These are phyloP conservation scores for Mycogone perniciosa DNA, from an alignment of 2,329 filamentous ascomycete species.

Conservation along the genomic window DNA sequence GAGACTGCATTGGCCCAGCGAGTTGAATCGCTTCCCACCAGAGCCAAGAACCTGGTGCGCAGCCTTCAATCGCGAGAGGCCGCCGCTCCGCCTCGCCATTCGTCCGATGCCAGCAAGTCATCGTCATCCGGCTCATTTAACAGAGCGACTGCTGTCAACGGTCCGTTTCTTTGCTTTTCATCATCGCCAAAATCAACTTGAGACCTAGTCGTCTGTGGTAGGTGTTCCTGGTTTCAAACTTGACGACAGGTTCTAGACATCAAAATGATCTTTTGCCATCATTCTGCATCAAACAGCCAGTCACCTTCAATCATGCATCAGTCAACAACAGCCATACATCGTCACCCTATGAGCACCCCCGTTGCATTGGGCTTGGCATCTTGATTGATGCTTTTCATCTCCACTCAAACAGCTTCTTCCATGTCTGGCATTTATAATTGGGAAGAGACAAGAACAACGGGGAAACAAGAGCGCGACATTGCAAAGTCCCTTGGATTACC, in stretches of 20 bases:
- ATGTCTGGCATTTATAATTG: too few relatives aligned
- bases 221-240: background rate
- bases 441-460: too few relatives aligned
- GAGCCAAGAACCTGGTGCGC: background rate
- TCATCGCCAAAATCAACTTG: background rate
- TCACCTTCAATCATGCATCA: too few relatives aligned
- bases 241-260: background rate
- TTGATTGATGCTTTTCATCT: too few relatives aligned
- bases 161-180: background rate
- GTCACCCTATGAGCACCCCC: too few relatives aligned
- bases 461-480: too few relatives aligned
- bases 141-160: background rate
- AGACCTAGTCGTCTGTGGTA: background rate
- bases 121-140: background rate
- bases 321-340: too few relatives aligned
- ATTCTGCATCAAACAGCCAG: too few relatives aligned
- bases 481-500: too few relatives aligned
- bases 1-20: background rate
- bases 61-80: background rate
- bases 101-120: background rate
- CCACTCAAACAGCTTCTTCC: too few relatives aligned
- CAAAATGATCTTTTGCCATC: too few relatives aligned
- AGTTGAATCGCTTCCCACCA: conserved; percentile 1
- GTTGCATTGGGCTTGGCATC: too few relatives aligned
- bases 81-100: conserved; percentile 5